Base-by-base conservation (phyloP, 2,329 filamentous ascomycete genomes). In the Graphilbum sp. region DNA sequence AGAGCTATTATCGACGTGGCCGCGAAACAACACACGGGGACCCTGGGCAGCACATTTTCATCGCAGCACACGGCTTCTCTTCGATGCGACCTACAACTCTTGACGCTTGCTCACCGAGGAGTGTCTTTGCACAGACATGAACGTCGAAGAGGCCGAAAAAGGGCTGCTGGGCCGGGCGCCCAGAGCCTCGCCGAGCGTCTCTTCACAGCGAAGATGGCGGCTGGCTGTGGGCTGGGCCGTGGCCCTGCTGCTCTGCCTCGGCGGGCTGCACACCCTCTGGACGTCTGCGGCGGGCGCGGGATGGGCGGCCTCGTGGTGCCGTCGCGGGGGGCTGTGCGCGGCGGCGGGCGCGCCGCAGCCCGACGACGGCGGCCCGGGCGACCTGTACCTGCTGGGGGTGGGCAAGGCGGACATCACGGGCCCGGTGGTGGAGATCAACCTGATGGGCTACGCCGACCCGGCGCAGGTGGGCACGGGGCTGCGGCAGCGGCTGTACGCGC, bases 371-470 rank as follows among this genome's bases (percentile, higher is more conserved):
- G 25, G 17, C 15, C 15, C 5, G 8, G 58, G 58, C 18, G 61
- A 64, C 44, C 53, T 56, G 39, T 71, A 68, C 42, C 54, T 71
- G 3, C 43, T 71, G 16, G 67, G 67, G 4, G 64, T 63, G 12
- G 67, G 67, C 32, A 69, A 68, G 46, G 67, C 60, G 15, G 67
- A 71, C 46, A 67, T 71, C 45, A 71, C 67, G 2, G 67, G 81
- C 4, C 84, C 85, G 0, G 81, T 90, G 5, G 85, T 88, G 21
- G 85, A 94, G 57, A 75, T 94, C 57, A 85, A 84, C 52, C 71
- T 94, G 57, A 90, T 87, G 67, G 87, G 87, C 43, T 93, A 93
- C 60, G 85, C 86, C 21, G 75, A 83, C 53, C 63, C 74, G 13
- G 71, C 70, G 32, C 87, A 95, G 57, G 59, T 81, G n/a, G 87